These are phyloP conservation scores for Panicum miliaceum DNA, from an alignment of 176 grass and related monocot species.

Conservation along the genomic window DNA sequence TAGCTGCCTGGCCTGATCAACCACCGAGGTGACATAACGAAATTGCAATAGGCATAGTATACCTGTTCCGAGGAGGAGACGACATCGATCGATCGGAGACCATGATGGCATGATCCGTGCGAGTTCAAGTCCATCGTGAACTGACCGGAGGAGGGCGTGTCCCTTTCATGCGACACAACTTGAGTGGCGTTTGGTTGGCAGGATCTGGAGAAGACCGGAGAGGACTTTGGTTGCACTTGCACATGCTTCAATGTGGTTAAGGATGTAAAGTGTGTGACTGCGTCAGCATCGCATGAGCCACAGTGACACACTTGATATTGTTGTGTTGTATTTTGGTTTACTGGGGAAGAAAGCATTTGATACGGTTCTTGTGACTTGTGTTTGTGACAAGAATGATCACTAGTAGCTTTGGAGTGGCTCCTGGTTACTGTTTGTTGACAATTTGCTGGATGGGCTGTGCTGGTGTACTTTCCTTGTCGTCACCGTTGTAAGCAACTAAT, in stretches of 20 bases:
- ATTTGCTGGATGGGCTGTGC: not conserved
- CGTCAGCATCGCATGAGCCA: not conserved
- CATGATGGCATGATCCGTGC: not conserved
- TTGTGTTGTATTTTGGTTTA: not conserved
- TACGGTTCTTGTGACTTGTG: not conserved
- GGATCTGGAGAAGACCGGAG: not conserved
- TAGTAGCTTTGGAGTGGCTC: not conserved
- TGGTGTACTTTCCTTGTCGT: not conserved
- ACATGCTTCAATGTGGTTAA: not conserved
- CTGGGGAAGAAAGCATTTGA: not conserved
- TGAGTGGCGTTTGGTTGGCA: constrained; percentile 39
- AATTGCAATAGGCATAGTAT: not conserved
- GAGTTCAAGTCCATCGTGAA: constrained; percentile 23
- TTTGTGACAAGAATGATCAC: not conserved
- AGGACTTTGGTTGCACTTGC: not conserved
- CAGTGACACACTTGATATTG: not conserved
- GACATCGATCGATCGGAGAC: not conserved
- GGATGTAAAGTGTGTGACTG: not conserved
- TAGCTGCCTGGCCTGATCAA: constrained; percentile 29
- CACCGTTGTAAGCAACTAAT: constrained; percentile 21
- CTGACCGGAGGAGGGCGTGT: constrained; percentile 22
- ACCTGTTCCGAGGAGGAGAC: constrained; percentile 6
- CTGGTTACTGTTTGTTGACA: not conserved
- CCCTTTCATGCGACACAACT: constrained; percentile 40
- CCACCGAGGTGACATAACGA: constrained; percentile 16